These are phyloP conservation scores for Cercophora sp. DNA, from an alignment of 495 filamentous ascomycete genomes.

Conservation along the genomic window DNA sequence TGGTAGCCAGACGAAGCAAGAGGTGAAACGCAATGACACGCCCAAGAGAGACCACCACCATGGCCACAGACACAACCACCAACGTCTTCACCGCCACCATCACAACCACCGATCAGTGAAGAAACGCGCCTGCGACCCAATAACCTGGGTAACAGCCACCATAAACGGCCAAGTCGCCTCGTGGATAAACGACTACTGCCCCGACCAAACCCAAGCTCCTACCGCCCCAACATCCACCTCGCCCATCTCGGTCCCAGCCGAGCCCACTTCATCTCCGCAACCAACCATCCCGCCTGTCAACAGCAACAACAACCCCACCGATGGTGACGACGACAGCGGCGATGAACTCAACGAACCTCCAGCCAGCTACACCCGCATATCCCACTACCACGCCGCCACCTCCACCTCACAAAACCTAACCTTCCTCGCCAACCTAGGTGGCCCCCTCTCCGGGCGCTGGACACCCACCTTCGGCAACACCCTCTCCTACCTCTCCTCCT, in stretches of 20 bases:
- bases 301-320: background rate
- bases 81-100: background rate
- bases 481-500: slow-evolving; percentile 54
- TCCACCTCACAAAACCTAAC: slow-evolving; percentile 52
- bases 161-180: slow-evolving; percentile 51
- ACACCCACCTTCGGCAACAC: slow-evolving; percentile 56
- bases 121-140: slow-evolving; percentile 14
- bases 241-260: background rate
- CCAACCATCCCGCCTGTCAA: background rate
- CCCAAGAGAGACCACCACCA: background rate
- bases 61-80: background rate
- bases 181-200: slow-evolving; percentile 61
- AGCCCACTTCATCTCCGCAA: background rate
- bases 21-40: background rate
- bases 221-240: background rate
- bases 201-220: slow-evolving; percentile 18
- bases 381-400: slow-evolving; percentile 31
- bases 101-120: slow-evolving; percentile 10
- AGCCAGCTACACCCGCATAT: background rate
- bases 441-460: slow-evolving; percentile 54
- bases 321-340: background rate
- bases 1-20: slow-evolving; percentile 20
- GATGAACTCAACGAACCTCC: background rate
- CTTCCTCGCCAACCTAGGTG: slow-evolving; percentile 64
- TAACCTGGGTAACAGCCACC: slow-evolving; percentile 45